Evolutionary conservation across 495 filamentous ascomycete genomes (phyloP), one percentile per base, ranked within the genome.

Genomic region (Hyaloscypha hepaticicola): DNA sequence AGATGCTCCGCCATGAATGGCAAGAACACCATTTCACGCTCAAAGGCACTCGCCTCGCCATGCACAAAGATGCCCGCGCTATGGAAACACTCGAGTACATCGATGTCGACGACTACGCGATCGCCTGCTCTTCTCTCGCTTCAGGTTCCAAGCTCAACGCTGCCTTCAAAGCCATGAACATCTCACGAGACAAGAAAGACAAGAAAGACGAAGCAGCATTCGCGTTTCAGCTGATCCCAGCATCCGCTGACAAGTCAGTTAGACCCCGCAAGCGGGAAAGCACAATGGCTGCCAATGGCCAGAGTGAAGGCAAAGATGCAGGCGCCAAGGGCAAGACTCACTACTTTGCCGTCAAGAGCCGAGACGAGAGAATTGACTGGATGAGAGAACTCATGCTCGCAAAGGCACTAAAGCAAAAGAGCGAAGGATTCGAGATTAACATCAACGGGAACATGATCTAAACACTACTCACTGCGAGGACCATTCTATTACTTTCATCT

Each of bases 351-450:
- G 94, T 97, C 61, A 88, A 89, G 74, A 84, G 80, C 60, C 82
- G 92, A 0, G 92, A 98, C 63, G 90, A 97, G 74, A 83, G 95
- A 31, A 97, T 97, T 64, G 94, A 96, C 68, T 99, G 95, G 95
- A 97, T 97, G 95, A 79, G 95, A 2, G 93, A 97, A 82, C 76
- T 99, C 57, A 97, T 99, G 95, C 85, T 99, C 25, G 93, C 94
- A 5, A 96, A 93, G 74, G 93, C 94, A 24, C 77, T 92, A 62
- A 88, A 85, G 78, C 89, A 90, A 72, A 91, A 92, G 78, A 87
- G 88, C 19, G 86, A 89, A 66, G 93, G 93, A 9, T 96, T 84
- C 55, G 86, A 88, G 73, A 79, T 96, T 63, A 87, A 85, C 61
- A 80, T 96, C 55, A 97, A 97, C 73, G 94, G 93, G 21, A 86